Base-by-base conservation (phyloP, 1,139 yeast species). In the Geotrichum cucujoidarum region DNA sequence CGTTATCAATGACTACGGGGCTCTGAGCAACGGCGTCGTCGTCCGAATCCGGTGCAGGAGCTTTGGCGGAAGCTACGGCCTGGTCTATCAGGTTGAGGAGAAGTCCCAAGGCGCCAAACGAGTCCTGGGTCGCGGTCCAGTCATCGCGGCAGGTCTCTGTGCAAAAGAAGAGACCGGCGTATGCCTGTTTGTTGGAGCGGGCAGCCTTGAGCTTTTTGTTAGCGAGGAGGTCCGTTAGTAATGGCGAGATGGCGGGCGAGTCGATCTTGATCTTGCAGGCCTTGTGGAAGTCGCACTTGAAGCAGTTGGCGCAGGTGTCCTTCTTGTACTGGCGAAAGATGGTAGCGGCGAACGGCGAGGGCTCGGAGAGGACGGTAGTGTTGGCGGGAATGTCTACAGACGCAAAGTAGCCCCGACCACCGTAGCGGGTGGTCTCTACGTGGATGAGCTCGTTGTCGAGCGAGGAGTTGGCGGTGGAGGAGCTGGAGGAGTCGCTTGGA, bases 321-420 rank as follows among this genome's bases (percentile, higher is more conserved):
- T 81, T 81, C 48, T 78, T 74, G 60, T 79, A 82, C 5, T 78
- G 80, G 50, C 73, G 70, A 25, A 73, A 64, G 3, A 81, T 69
- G 1, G 78, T 70, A 14, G 73, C 67, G 13, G 82, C 73, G 43
- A 78, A 60, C 1, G 81, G 79, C 4, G 63, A 50, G 1, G 61
- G 55, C 39, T 77, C 71, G 8, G 54, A 56, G 42, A 77, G 67
- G 1, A 83, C 63, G 1, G 60, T 59, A 0, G 79, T 72, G 7
- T 70, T 76, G 18, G 61, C 57, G 4, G 73, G 67, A 14, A 81
- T 74, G 7, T 60, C 54, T 1, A 46, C 40, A 1, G 56, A 57
- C 14, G 86, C 76, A 61, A 78, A 81, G 54, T 84, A 81, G 1
- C 88, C 87, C 52, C 88, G 70, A 11, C 90, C 86, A 6, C 85